Percentiles rank a stretch among this genome's conserved stretches.
These are phyloP conservation scores for Exophiala sideris DNA, from an alignment of 2,329 filamentous ascomycete genomes.

Conservation along the genomic window DNA sequence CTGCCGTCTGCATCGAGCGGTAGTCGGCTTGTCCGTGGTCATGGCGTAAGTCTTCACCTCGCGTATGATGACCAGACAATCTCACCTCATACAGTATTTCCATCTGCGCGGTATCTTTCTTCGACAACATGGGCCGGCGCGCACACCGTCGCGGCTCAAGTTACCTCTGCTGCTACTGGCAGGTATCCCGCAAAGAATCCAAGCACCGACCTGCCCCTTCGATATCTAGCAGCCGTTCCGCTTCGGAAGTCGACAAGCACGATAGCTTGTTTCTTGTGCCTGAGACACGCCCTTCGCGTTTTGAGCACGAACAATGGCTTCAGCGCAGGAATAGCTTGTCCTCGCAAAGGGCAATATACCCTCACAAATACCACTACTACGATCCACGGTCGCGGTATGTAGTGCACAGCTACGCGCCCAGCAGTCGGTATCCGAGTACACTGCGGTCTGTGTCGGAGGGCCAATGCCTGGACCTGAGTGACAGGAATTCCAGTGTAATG, in stretches of 20 bases:
- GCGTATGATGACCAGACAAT: not conserved
- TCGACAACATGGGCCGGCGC: conserved; percentile 5
- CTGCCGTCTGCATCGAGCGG: conserved; percentile 15
- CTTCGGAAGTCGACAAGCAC: conserved; percentile 10
- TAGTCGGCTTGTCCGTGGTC: conserved; percentile 17
- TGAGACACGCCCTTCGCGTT: conserved; percentile 2
- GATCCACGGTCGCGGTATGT: conserved; percentile 11
- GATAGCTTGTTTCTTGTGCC: conserved; percentile 10
- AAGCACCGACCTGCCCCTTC: not conserved
- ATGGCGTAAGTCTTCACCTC: conserved; percentile 13
- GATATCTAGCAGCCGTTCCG: conserved; percentile 11
- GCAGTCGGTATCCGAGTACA: conserved; percentile 17
- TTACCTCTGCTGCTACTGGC: conserved; percentile 7
- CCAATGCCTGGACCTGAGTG: conserved; percentile 9
- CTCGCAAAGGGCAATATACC: conserved; percentile 21
- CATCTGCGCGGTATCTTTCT: conserved; percentile 9
- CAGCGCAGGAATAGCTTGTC: conserved; percentile 22
- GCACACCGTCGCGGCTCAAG: not conserved
- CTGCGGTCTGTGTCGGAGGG: conserved; percentile 20
- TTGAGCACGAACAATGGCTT: conserved; percentile 22
- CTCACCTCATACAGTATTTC: not conserved
- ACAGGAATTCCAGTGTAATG: conserved; percentile 5
- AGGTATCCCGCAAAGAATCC: not conserved
- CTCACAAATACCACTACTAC: conserved; percentile 11
- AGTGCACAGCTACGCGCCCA: conserved; percentile 2